Percentiles rank a stretch among this genome's conserved stretches.
These are phyloP conservation scores for Suillus alpinus DNA, from an alignment of 768 basidiomycete species.

Conservation along the genomic window DNA sequence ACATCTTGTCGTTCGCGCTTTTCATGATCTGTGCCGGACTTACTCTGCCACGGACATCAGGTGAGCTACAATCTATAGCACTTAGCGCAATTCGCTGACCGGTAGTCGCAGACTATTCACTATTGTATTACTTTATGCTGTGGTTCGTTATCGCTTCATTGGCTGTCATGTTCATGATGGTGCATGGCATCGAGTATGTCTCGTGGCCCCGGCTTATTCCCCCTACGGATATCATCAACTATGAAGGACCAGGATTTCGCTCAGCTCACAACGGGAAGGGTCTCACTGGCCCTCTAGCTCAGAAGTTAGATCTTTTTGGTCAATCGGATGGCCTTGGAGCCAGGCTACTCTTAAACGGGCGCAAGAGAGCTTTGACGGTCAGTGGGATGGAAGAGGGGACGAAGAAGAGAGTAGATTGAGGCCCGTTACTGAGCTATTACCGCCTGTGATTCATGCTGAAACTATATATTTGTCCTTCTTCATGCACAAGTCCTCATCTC, in stretches of 20 bases:
- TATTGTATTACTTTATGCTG: conserved; percentile 79
- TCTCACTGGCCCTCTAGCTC: conserved; percentile 38
- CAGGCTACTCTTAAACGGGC: conserved; percentile 31
- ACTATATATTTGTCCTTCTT: conserved; percentile 5
- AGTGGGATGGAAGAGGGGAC: conserved; percentile 63
- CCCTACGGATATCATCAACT: conserved; percentile 75
- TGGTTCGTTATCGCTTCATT: conserved; percentile 68
- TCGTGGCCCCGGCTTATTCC: conserved; percentile 90
- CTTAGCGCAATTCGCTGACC: conserved; percentile 1
- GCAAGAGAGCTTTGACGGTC: conserved; percentile 32
- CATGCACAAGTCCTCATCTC: neutral
- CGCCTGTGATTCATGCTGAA: conserved; percentile 9
- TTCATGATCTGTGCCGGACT: conserved; percentile 88
- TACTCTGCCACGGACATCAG: conserved; percentile 82
- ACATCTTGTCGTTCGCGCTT: conserved; percentile 71
- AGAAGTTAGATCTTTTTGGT: conserved; percentile 33
- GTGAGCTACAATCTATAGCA: conserved; percentile 43
- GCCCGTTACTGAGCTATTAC: neutral
- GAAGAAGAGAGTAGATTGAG: conserved; percentile 74
- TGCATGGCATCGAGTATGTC: conserved; percentile 93
- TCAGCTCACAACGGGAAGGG: conserved; percentile 78
- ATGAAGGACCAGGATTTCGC: conserved; percentile 85
- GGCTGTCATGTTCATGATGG: conserved; percentile 68
- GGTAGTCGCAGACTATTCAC: conserved; percentile 65
- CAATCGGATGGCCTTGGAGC: conserved; percentile 34